Base-by-base conservation (phyloP, 1,284 basidiomycete genomes). In the Nidula niveotomentosa region DNA sequence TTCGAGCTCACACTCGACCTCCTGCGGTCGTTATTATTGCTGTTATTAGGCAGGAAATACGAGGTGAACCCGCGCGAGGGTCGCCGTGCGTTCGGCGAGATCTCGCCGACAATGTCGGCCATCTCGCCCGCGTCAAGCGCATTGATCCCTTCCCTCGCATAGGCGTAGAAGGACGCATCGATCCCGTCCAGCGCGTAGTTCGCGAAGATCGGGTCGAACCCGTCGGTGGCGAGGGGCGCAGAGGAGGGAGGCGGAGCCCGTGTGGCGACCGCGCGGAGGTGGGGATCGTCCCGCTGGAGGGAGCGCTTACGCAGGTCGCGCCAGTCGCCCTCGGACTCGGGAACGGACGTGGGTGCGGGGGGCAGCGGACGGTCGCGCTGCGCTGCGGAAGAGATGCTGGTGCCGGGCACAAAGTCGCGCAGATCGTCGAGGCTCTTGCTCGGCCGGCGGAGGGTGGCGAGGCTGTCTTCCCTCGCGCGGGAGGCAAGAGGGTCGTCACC, bases 371-470 rank as follows among this genome's bases (percentile, higher is more conserved):
- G 52, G 39, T 64, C 60, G 33, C 51, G 48, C 56, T 55, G 35
- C 62, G 55, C 43, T 53, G 48, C 35, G 61, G 65, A 52, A 63
- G 62, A 35, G 61, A 63, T 39, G 52, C 50, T 49, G 48, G 56
- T 48, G 51, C 54, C 50, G 59, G 63, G 49, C 55, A 49, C 60
- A 49, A 64, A 56, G 3, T 66, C 65, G 15, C 68, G 69, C 1
- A 78, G 58, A 33, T 80, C 72, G 51, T 82, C 77, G 57, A 81
- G 67, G 58, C 80, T 84, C 57, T 76, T 73, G 62, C 80, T 85
- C 13, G 77, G 76, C 36, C 83, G 72, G 45, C 84, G 77, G 17
- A 82, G 60, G 9, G 81, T 83, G 30, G 73, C 70, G 33, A 77
- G 62, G 58, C 77, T 80, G 48, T 72, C 75, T 64, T 83, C 84